Conservation (phyloP, 208 protist genomes). For the Leishmania tarentolae region DNA sequence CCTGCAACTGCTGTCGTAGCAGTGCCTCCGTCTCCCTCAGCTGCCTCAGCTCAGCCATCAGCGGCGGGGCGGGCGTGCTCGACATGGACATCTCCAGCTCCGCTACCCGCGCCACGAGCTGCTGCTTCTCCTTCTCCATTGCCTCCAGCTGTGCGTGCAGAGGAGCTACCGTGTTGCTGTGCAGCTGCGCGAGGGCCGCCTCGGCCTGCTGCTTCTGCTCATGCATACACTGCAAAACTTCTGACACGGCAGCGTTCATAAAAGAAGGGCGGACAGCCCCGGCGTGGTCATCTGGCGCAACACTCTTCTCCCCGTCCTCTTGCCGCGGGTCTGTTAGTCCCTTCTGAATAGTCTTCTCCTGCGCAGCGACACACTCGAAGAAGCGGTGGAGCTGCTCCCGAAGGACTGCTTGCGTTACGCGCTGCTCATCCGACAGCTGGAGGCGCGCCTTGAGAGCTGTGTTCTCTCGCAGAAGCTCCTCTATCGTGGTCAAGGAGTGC, state of each 20-base stretch:
- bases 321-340: background rate
- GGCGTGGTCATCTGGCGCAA: background rate
- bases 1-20: slow-evolving; percentile 48
- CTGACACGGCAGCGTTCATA: slow-evolving; percentile 16
- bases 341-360: slow-evolving; percentile 16
- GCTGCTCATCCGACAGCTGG: slow-evolving; percentile 53
- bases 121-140: slow-evolving; percentile 46
- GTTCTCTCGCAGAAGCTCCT: slow-evolving; percentile 69
- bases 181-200: slow-evolving; percentile 34
- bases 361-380: slow-evolving; percentile 47
- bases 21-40: slow-evolving; percentile 57
- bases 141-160: slow-evolving; percentile 57
- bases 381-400: slow-evolving; percentile 54
- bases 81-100: slow-evolving; percentile 44
- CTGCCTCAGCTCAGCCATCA: slow-evolving; percentile 61
- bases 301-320: slow-evolving; percentile 1
- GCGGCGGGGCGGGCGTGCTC: slow-evolving; percentile 36
- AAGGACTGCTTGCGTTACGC: slow-evolving; percentile 55
- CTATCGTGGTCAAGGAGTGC: slow-evolving; percentile 7
- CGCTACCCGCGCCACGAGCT: slow-evolving; percentile 37
- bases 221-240: slow-evolving; percentile 38
- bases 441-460: slow-evolving; percentile 40
- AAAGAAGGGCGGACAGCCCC: background rate
- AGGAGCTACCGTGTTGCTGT: slow-evolving; percentile 32
- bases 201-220: slow-evolving; percentile 45